Evolutionary conservation across 257 asterid genomes (phyloP).

Genomic region (Cruciata laevipes): DNA sequence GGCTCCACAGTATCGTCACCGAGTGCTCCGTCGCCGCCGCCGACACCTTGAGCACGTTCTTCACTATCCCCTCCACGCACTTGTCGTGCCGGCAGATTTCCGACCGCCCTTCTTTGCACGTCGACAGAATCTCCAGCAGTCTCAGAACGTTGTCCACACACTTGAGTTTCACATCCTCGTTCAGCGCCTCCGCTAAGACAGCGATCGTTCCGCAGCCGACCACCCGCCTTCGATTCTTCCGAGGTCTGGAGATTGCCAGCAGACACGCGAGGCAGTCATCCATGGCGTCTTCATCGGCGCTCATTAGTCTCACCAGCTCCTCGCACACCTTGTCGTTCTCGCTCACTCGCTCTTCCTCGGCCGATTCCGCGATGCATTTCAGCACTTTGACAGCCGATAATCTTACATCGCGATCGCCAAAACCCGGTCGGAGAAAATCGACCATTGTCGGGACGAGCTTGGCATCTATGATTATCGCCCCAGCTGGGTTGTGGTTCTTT

Average conservation of each 20-base stretch:
- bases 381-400: constrained; percentile 31
- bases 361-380: constrained; percentile 21
- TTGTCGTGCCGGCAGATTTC: constrained; percentile 37
- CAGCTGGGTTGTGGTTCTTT: constrained; percentile 5
- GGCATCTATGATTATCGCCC: neutral
- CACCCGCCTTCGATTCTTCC: constrained; percentile 33
- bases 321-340: constrained; percentile 41
- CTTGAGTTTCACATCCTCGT: constrained; percentile 32
- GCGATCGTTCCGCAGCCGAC: constrained; percentile 49
- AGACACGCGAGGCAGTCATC: constrained; percentile 41
- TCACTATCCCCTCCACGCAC: constrained; percentile 46
- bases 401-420: constrained; percentile 20
- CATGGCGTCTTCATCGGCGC: constrained; percentile 24
- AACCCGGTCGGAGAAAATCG: constrained; percentile 12
- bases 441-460: constrained; percentile 12
- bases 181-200: constrained; percentile 34
- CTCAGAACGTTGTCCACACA: constrained; percentile 46
- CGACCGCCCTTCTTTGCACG: constrained; percentile 58
- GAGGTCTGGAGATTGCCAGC: constrained; percentile 27
- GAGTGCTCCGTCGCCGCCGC: constrained; percentile 61
- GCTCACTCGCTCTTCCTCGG: constrained; percentile 21
- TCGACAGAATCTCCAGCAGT: constrained; percentile 43
- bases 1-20: constrained; percentile 68
- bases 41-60: constrained; percentile 61
- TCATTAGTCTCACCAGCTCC: constrained; percentile 34